phyloP scores from a whole-genome alignment of 768 basidiomycete species.

The Lyophyllum decastes region DNA sequence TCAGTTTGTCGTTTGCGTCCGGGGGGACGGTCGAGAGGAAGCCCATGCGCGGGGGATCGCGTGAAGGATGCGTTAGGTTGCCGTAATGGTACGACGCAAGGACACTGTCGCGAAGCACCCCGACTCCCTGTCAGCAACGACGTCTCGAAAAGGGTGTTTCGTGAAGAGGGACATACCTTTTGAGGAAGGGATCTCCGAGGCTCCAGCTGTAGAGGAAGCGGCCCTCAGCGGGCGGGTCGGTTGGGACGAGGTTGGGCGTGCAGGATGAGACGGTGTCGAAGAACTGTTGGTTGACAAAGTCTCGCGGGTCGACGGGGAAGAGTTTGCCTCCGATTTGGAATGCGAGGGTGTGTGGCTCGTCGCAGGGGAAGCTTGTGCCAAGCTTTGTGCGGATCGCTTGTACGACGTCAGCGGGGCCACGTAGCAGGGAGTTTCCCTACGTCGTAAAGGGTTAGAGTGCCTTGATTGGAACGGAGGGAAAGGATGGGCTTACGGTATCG shows the following conservation, averaged over 20 bases:
- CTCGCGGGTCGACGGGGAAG: slow-evolving; percentile 78
- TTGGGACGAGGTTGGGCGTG: slow-evolving; percentile 53
- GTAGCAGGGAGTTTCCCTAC: slow-evolving; percentile 77
- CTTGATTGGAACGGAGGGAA: background rate
- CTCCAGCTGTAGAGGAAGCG: slow-evolving; percentile 78
- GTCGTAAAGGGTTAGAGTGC: background rate
- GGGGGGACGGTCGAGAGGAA: slow-evolving; percentile 69
- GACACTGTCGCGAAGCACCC: slow-evolving; percentile 54
- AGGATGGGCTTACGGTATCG: slow-evolving; percentile 57
- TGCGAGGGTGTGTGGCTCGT: slow-evolving; percentile 58
- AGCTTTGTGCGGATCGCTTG: slow-evolving; percentile 41
- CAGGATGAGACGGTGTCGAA: slow-evolving; percentile 44
- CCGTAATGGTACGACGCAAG: slow-evolving; percentile 73
- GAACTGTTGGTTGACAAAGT: slow-evolving; percentile 53
- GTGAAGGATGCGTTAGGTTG: slow-evolving; percentile 66
- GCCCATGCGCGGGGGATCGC: slow-evolving; percentile 69
- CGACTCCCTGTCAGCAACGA: background rate
- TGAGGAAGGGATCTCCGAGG: slow-evolving; percentile 75
- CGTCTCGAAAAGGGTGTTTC: too few species aligned
- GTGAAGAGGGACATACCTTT: too few species aligned
- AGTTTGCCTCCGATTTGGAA: slow-evolving; percentile 70
- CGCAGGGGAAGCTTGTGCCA: slow-evolving; percentile 53
- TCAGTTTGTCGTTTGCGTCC: slow-evolving; percentile 44
- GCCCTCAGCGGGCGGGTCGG: slow-evolving; percentile 60
- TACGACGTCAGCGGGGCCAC: slow-evolving; percentile 71